Evolutionary conservation across 129 eudicot species (phyloP), one percentile per base, ranked within the genome.

Genomic region (Tagetes patula): DNA sequence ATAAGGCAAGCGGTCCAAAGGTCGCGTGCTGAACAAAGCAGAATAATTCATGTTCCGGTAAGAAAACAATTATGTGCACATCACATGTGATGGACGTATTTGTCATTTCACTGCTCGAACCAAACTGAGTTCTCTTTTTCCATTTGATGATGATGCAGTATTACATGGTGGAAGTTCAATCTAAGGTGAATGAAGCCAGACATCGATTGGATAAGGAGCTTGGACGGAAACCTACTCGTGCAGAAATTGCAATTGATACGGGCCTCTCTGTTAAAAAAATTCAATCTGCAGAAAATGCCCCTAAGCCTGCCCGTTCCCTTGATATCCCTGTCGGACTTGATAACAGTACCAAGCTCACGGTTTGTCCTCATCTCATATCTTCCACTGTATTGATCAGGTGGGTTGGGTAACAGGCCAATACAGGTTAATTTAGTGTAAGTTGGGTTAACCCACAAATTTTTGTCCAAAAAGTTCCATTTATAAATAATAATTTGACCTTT

Each of bases 1-100:
- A 95, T 95, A 54, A 86, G 80, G 71, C 97, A 95, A 73, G 96
- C 98, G 39, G 93, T 94, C 47, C 87, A 91, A 12, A 88, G 87
- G 82, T 88, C 91, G 53, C 96, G 92, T 74, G 84, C 93, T 67
- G 97, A 88, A 78, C 98, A 88, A 77, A 84, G 96, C 62, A 83
- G 98, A 75, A 90, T 85, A 58, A 90, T 94, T 72, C 85, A 96
- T 33, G 82, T 94, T 66, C 98, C 98, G 9, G 98, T 94, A 84
- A 82, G 88, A 73, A 43, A 34, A 65, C 1, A 42, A 61, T 61
- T 30, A 27, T 20, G 10, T 54, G 34, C 34, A 54, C 11, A 54
- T 5, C 36, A 54, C 58, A 1, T 53, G 32, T 53, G 8, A 54
- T 20, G 34, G 59, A 34, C 60, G 2, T 61, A 36, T 36, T 34